phyloP scores from a whole-genome alignment of 78 protist genomes.

The Monocercomonoides exilis region DNA sequence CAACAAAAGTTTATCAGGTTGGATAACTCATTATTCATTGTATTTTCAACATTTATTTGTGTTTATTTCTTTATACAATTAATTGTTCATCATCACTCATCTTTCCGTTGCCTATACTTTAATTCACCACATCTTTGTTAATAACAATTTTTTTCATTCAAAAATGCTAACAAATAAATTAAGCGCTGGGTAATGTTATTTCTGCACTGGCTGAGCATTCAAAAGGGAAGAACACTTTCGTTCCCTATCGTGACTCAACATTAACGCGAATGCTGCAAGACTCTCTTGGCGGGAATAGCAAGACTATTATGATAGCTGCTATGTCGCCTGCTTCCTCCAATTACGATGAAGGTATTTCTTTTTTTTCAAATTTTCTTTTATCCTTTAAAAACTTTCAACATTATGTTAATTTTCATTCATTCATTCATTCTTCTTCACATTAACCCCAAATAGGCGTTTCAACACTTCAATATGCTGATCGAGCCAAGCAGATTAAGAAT shows the following conservation, averaged over 20 bases:
- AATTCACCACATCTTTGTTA: too few relatives aligned
- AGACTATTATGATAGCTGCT: constrained; percentile 34
- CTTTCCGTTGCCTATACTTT: too few relatives aligned
- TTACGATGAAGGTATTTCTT: constrained; percentile 20
- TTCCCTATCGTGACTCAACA: constrained; percentile 84
- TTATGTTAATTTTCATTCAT: too few relatives aligned
- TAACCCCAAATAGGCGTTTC: background rate
- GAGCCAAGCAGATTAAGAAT: constrained; percentile 71
- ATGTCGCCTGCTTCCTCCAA: constrained; percentile 36
- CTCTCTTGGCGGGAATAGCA: constrained; percentile 37
- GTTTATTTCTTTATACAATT: too few relatives aligned
- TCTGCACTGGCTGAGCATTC: constrained; percentile 57
- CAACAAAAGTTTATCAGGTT: too few relatives aligned
- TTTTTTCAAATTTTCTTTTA: too few relatives aligned
- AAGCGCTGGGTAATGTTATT: constrained; percentile 60
- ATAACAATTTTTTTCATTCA: too few relatives aligned
- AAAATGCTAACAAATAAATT: too few relatives aligned
- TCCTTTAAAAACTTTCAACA: background rate
- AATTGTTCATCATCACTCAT: too few relatives aligned
- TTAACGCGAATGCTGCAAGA: constrained; percentile 59
- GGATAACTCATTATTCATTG: too few relatives aligned
- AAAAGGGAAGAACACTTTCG: constrained; percentile 31
- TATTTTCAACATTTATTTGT: too few relatives aligned
- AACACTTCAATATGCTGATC: constrained; percentile 81
- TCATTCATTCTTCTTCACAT: too few relatives aligned